phyloP scores from a whole-genome alignment of 2,329 filamentous ascomycete species.

The Orbilia ellipsospora region DNA sequence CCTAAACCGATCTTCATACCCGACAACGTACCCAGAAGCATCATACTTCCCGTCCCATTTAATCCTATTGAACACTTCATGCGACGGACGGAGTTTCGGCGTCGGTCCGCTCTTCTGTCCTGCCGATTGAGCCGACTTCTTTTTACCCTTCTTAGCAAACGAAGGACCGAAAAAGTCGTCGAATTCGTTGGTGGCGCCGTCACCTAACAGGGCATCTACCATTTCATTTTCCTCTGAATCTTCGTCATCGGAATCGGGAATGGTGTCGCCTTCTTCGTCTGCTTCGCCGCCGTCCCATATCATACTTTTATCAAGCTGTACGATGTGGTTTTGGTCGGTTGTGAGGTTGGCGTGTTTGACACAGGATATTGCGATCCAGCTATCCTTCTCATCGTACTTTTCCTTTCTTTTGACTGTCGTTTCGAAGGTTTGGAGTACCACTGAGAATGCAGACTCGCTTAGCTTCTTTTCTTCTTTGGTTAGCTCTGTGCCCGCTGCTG shows the following conservation, averaged over 20 bases:
- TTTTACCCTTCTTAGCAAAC: constrained; percentile 13
- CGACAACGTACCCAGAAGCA: constrained; percentile 68
- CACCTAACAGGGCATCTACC: constrained; percentile 10
- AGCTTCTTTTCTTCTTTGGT: constrained; percentile 62
- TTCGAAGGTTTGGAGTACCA: constrained; percentile 67
- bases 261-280: constrained; percentile 44
- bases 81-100: constrained; percentile 69
- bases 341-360: constrained; percentile 49
- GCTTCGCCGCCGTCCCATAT: constrained; percentile 55
- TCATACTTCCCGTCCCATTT: constrained; percentile 71
- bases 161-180: constrained; percentile 36
- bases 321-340: constrained; percentile 16
- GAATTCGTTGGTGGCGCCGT: background rate
- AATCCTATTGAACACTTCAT: constrained; percentile 71
- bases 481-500: background rate
- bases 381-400: constrained; percentile 66
- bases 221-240: constrained; percentile 48
- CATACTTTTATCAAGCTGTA: constrained; percentile 53
- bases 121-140: constrained; percentile 6
- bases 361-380: constrained; percentile 65
- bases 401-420: constrained; percentile 62
- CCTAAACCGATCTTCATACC: constrained; percentile 72
- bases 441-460: constrained; percentile 65
- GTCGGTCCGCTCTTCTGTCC: constrained; percentile 55
- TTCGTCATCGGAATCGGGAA: constrained; percentile 29